Evolutionary conservation across 192 early-diverging fungal species (phyloP), one percentile per base, ranked within the genome.

Genomic region (Entomortierella parvispora): DNA sequence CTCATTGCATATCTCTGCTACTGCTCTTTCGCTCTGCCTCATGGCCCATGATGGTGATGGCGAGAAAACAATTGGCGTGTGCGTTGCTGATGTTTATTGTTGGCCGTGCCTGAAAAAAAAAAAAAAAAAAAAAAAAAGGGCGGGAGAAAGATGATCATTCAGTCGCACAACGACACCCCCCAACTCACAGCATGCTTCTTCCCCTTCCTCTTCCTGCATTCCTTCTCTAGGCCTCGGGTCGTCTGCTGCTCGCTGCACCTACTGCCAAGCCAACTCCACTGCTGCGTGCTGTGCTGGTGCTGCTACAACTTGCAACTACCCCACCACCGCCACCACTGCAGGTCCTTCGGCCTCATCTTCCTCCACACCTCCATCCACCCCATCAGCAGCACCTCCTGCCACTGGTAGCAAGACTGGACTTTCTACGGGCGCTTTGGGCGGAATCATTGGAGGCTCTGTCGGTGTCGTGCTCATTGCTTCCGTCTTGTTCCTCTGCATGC

Each of bases 371-470:
- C 37, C 37, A 9, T 9, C 37, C 5, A 9, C 37, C 12, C 5
- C 37, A 49, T 6, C 4, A 18, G 6, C 47, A 20, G 5, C 6
- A 49, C 22, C 28, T 31, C 12, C 9, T 28, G 4, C 32, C 54
- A 15, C n/a, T 28, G 23, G 28, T n/a, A n/a, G n/a, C n/a, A 7
- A n/a, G 28, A 0, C 53, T 23, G 61, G 72, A 33, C 15, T 68
- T 15, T 58, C 74, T 2, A 18, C 52, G 0, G 23, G 26, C 2
- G 29, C 53, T 12, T 25, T 68, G 26, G 53, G 37, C 20, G 61
- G 44, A 0, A 68, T 77, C 60, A 64, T 77, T 53, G 74, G 65
- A 58, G 74, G 74, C 0, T 57, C 74, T 12, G 65, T 77, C 11
- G 74, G 46, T 33, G 33, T 77, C 1, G 26, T 68, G 12, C 33